phyloP scores from a whole-genome alignment of 768 basidiomycete species.

The Russula brevipes region DNA sequence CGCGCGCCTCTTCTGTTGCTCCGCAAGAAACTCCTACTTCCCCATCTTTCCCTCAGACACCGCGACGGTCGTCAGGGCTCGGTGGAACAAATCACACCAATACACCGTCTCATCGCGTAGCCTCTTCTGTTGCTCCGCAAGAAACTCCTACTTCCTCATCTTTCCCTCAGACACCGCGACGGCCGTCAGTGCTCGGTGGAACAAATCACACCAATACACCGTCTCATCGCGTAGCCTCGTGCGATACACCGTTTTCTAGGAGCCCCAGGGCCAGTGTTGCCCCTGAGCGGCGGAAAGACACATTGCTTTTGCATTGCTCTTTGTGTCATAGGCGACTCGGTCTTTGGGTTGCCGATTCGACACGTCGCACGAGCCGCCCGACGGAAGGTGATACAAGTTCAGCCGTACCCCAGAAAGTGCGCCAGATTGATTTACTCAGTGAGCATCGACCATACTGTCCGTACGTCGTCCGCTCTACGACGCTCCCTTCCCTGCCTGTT shows the following conservation, averaged over 20 bases:
- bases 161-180: conserved; percentile 25
- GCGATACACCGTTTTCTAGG: conserved; percentile 13
- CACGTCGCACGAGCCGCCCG: conserved; percentile 21
- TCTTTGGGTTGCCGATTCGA: conserved; percentile 20
- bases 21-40: conserved; percentile 26
- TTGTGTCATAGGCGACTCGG: conserved; percentile 24
- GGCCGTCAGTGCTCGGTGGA: conserved; percentile 6
- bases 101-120: conserved; percentile 20
- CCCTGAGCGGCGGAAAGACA: conserved; percentile 28
- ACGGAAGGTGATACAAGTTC: conserved; percentile 6
- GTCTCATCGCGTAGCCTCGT: conserved; percentile 17
- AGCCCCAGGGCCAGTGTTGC: conserved; percentile 19
- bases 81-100: conserved; percentile 13
- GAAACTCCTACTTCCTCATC: conserved; percentile 30
- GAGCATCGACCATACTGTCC: conserved; percentile 86
- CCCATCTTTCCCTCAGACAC: conserved; percentile 29
- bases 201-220: conserved; percentile 15
- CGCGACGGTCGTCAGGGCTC: conserved; percentile 12
- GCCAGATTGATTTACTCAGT: conserved; percentile 68
- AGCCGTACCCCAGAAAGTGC: conserved; percentile 27
- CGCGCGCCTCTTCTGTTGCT: conserved; percentile 26
- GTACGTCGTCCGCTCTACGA: conserved; percentile 68
- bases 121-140: conserved; percentile 4
- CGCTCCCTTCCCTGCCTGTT: conserved; percentile 51
- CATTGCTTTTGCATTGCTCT: conserved; percentile 22